A percentile compares a stretch with the other conserved stretches of the same genome.
Evolutionary conservation across 768 basidiomycete genomes (phyloP).

Genomic region (Suillus cothurnatus): DNA sequence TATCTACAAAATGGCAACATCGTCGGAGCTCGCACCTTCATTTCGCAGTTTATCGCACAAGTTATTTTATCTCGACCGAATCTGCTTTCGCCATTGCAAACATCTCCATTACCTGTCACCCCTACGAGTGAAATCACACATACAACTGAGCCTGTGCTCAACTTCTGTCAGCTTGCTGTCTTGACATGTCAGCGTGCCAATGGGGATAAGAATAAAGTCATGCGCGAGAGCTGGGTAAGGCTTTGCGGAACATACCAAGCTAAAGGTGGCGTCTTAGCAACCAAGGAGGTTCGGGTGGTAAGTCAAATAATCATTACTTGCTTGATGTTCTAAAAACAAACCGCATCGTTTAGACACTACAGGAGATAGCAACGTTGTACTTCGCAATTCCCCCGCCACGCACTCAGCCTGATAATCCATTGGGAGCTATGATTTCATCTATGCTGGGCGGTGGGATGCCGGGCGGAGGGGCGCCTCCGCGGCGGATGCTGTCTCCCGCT

Average conservation of each 20-base stretch:
- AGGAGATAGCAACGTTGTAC: slow-evolving; percentile 72
- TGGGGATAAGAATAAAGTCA: slow-evolving; percentile 74
- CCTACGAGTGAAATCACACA: slow-evolving; percentile 64
- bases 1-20: slow-evolving; percentile 87
- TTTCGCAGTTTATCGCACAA: slow-evolving; percentile 73
- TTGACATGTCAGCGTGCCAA: slow-evolving; percentile 86
- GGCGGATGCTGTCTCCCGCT: slow-evolving; percentile 32
- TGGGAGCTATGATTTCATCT: slow-evolving; percentile 88
- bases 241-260: slow-evolving; percentile 85
- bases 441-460: slow-evolving; percentile 76
- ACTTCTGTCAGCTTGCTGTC: slow-evolving; percentile 90
- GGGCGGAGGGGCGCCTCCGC: slow-evolving; percentile 24
- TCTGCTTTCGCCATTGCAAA: slow-evolving; percentile 41
- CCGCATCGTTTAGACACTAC: slow-evolving; percentile 50
- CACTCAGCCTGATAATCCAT: slow-evolving; percentile 69
- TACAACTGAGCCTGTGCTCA: slow-evolving; percentile 76
- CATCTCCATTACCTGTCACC: slow-evolving; percentile 47
- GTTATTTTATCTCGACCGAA: slow-evolving; percentile 51
- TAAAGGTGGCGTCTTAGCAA: slow-evolving; percentile 60
- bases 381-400: slow-evolving; percentile 87
- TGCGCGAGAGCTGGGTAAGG: slow-evolving; percentile 82
- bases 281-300: slow-evolving; percentile 66
- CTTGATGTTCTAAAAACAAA: neutral
- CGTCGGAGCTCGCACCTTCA: slow-evolving; percentile 91
- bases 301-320: slow-evolving; percentile 22